A percentile compares a stretch with the other conserved stretches of the same genome.
Evolutionary conservation across 306 rosid genomes (phyloP).

Genomic region (Sindora glabra): DNA sequence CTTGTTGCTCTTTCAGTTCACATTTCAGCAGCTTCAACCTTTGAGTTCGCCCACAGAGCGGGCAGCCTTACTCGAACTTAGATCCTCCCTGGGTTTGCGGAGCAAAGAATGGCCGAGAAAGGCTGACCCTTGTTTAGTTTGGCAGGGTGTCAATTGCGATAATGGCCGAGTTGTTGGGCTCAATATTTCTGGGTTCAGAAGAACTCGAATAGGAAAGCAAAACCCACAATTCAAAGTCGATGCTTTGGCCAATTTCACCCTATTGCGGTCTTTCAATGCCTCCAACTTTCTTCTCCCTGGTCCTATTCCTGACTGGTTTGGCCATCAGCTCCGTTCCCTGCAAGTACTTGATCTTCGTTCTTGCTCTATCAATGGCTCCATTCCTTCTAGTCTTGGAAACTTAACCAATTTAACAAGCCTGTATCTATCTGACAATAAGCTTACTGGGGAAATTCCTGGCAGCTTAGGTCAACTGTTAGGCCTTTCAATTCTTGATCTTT

Average conservation of each 20-base stretch:
- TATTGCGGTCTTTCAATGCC: constrained; percentile 66
- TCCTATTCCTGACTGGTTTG: constrained; percentile 70
- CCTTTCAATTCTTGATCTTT: constrained; percentile 72
- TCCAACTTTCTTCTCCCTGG: constrained; percentile 73
- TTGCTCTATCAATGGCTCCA: constrained; percentile 53
- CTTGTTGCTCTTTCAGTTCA: constrained; percentile 39
- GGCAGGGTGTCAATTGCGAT: constrained; percentile 61
- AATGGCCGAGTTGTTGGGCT: constrained; percentile 76
- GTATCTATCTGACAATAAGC: constrained; percentile 61
- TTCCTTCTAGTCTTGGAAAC: constrained; percentile 64
- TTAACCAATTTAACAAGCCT: constrained; percentile 54
- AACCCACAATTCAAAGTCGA: constrained; percentile 70
- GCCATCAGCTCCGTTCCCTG: constrained; percentile 32
- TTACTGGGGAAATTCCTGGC: constrained; percentile 54
- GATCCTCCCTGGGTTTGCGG: constrained; percentile 77
- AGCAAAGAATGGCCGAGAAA: constrained; percentile 83
- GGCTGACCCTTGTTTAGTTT: constrained; percentile 61
- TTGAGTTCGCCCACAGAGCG: constrained; percentile 42
- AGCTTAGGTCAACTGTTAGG: constrained; percentile 41
- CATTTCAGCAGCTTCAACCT: constrained; percentile 59
- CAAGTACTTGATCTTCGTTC: constrained; percentile 74
- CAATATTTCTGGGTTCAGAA: constrained; percentile 71
- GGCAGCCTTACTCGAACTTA: constrained; percentile 57
- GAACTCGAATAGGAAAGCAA: constrained; percentile 60
- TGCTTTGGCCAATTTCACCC: constrained; percentile 68